Percentiles rank a stretch among this genome's conserved stretches.
These are phyloP conservation scores for Eudorina sp. DNA, from an alignment of 139 green algal species.

Conservation along the genomic window DNA sequence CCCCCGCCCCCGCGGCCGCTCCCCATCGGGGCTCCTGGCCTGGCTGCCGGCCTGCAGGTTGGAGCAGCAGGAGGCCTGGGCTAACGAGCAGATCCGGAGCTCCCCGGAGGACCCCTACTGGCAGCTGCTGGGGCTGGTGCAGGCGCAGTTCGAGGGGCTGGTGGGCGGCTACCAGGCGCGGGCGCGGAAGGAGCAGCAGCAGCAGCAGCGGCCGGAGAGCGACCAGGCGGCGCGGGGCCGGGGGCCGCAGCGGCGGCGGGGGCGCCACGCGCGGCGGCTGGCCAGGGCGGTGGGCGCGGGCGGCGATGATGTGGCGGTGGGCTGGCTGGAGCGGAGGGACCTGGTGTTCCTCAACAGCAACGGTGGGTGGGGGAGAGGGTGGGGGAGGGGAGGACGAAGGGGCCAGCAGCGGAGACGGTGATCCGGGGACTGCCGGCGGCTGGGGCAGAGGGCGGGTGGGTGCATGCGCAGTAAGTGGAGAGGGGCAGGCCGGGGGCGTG, in stretches of 20 bases:
- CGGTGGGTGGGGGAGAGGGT: constrained; percentile 47
- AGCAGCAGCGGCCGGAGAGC: background rate
- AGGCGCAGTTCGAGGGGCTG: constrained; percentile 78
- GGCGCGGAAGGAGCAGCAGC: background rate
- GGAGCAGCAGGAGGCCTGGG: constrained; percentile 68
- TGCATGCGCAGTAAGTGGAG: no score
- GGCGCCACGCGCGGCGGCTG: background rate
- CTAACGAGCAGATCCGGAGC: constrained; percentile 33
- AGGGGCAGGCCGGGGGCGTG: no score
- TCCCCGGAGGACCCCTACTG: constrained; percentile 52
- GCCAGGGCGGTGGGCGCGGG: background rate
- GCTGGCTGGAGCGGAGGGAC: constrained; percentile 61
- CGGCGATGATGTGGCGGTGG: constrained; percentile 30
- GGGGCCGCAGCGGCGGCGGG: background rate
- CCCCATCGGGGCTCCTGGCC: background rate
- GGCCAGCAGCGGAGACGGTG: background rate
- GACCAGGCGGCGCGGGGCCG: background rate
- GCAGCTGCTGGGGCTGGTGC: constrained; percentile 60
- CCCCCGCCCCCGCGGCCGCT: background rate
- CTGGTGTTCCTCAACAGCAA: constrained; percentile 80
- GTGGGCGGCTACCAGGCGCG: constrained; percentile 69
- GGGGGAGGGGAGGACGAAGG: background rate
- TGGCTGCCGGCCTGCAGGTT: constrained; percentile 70
- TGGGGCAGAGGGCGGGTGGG: no score
- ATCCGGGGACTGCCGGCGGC: no score